Evolutionary conservation across 768 basidiomycete genomes (phyloP).

Genomic region (Clitopilus passeckerianus): DNA sequence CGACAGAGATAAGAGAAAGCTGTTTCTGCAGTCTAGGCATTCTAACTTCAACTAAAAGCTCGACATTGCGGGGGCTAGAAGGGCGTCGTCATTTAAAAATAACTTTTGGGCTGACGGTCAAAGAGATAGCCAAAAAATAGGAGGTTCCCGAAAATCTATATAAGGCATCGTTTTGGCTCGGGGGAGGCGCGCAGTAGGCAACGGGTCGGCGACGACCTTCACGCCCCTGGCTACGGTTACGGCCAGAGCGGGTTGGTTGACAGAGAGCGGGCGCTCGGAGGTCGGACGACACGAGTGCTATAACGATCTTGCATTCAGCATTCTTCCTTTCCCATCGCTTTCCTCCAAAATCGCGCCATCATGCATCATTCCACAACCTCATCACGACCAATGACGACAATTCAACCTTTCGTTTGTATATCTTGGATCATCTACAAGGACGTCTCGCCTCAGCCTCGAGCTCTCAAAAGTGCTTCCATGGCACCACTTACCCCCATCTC

Average conservation of each 20-base stretch:
- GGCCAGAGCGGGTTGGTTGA: conserved; percentile 61
- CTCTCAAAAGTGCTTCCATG: neutral
- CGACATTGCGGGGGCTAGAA: no score
- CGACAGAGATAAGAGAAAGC: no score
- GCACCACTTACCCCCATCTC: neutral
- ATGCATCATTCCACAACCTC: neutral
- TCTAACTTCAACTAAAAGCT: no score
- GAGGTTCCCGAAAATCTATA: no score
- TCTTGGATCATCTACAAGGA: neutral
- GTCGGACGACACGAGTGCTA: conserved; percentile 1
- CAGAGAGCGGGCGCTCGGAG: conserved; percentile 26
- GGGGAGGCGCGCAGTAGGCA: conserved; percentile 47
- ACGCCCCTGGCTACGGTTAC: conserved; percentile 57
- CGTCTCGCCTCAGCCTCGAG: neutral
- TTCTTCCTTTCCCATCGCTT: neutral
- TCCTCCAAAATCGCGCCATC: neutral
- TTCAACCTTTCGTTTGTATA: neutral
- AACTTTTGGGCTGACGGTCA: no score
- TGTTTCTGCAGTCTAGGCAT: no score
- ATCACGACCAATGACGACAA: neutral
- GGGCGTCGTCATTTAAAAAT: no score
- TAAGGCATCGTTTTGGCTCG: conserved; percentile 15
- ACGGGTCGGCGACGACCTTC: conserved; percentile 42
- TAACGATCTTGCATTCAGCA: neutral
- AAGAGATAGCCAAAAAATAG: no score